Evolutionary conservation across 2,329 filamentous ascomycete species (phyloP).

Genomic region (Phialophora tarda): DNA sequence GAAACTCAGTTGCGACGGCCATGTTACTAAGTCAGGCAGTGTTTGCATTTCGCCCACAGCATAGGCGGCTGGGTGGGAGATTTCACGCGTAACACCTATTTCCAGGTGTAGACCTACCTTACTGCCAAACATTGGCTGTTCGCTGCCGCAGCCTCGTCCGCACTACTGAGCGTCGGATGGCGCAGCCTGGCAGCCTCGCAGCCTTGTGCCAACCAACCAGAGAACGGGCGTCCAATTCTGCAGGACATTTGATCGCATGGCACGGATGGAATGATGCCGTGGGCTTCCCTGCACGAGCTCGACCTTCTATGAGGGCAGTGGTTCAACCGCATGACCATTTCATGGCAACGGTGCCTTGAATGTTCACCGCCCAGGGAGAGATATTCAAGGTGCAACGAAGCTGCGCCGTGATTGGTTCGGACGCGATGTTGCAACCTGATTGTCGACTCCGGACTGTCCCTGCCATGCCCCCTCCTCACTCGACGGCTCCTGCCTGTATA

Average conservation of each 20-base stretch:
- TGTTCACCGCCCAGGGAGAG: too few relatives aligned
- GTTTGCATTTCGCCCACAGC: neutral
- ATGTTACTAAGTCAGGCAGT: neutral
- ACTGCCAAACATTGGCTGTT: neutral
- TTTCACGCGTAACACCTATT: neutral
- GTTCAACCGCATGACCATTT: too few relatives aligned
- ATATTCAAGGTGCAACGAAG: neutral
- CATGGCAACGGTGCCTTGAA: too few relatives aligned
- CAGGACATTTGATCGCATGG: too few relatives aligned
- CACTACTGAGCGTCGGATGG: neutral
- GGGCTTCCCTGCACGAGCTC: too few relatives aligned
- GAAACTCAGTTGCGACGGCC: neutral
- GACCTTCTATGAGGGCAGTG: too few relatives aligned
- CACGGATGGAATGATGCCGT: too few relatives aligned
- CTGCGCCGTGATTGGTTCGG: neutral
- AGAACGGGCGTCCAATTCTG: neutral
- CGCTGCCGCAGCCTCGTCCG: neutral
- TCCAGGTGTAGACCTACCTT: neutral
- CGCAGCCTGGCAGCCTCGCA: neutral
- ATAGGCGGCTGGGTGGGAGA: neutral
- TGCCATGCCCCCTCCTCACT: neutral
- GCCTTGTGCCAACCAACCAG: neutral
- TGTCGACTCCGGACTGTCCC: neutral
- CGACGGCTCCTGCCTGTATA: neutral
- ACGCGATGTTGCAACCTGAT: neutral